Evolutionary conservation across 75 land plant species (phyloP), one percentile per base, ranked within the genome.

Genomic region (Pinus tabuliformis): DNA sequence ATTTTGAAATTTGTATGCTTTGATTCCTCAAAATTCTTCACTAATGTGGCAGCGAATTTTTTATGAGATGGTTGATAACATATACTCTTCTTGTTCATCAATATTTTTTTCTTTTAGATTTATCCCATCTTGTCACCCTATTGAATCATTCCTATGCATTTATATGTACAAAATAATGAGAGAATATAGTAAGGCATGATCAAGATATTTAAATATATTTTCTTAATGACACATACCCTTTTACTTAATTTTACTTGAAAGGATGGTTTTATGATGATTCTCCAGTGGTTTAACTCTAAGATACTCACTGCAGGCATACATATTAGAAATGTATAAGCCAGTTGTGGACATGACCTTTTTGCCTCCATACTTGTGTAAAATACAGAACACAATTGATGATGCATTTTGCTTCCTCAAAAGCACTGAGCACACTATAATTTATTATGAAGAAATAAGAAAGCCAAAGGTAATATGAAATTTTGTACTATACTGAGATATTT

Each of bases 281-380:
- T 37, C 52, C n/a, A 68, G 0, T 36, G 9, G 8, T 1, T 45
- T 45, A 45, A 45, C 52, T 45, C 52, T 45, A 8, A 45, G 52
- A 8, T 45, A 45, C 52, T 45, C 52, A 45, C 52, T 64, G 57
- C 86, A 86, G 86, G 88, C 86, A 54, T 52, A 80, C 30, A 62
- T 72, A 13, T 77, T 86, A 59, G 88, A 86, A 57, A 58, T 60
- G 16, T 86, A 84, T 62, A 84, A 77, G 76, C 88, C 88, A 70
- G 58, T 60, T 20, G 73, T 86, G 22, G 74, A 83, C 70, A 64
- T 84, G 54, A 80, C 74, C 65, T 66, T 49, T 57, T 60, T 86
- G 54, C 37, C 58, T 28, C 26, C 52, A 30, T 80, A 80, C 63
- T 64, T 86, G 65, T 33, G 80, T 28, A 82, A 79, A 14, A 75